Base-by-base conservation (phyloP, 169 alveolate genomes). In the Plasmodium blacklocki region DNA sequence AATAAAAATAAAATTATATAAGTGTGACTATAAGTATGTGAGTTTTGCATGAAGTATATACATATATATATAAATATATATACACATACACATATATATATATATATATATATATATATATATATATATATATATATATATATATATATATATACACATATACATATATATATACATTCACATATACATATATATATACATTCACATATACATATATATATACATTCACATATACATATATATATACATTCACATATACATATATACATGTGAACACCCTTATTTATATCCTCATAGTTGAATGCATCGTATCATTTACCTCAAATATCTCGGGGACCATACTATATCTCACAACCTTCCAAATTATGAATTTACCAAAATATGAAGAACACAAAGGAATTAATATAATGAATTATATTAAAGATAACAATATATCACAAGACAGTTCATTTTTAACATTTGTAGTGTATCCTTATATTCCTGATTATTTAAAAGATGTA, bases 371-470 rank as follows among this genome's bases (percentile, higher is more conserved):
- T 14, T 19, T 14, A 21, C 11, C 1, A 14, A 26, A 56, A 1
- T 23, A 23, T 2, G 29, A 18, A 23, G n/a, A 29, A 12, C 21
- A 19, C n/a, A 4, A 60, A 18, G 59, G 74, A 7, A 18, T 29
- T 12, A 49, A 3, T 26, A 75, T 75, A n/a, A 50, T 63, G 14
- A 74, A 75, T 52, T 15, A 21, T 14, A 75, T 75, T 14, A 63
- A 75, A 21, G 18, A 62, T 7, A 12, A 56, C 0, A 62, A 50
- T 47, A 56, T 62, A 19, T 18, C 15, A 12, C 43, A 49, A 21
- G 29, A 54, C 9, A 75, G 32, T 12, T 75, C 88, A 2, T 45
- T 75, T 52, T 29, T 75, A 11, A 75, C 88, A 29, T 12, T 67
- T 2, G 23, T 75, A 47, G 63, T 75, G 1, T 75, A 47, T 63